Evolutionary conservation across 2,329 filamentous ascomycete species (phyloP), one percentile per base, ranked within the genome.

Genomic region (Fonsecaea nubica): DNA sequence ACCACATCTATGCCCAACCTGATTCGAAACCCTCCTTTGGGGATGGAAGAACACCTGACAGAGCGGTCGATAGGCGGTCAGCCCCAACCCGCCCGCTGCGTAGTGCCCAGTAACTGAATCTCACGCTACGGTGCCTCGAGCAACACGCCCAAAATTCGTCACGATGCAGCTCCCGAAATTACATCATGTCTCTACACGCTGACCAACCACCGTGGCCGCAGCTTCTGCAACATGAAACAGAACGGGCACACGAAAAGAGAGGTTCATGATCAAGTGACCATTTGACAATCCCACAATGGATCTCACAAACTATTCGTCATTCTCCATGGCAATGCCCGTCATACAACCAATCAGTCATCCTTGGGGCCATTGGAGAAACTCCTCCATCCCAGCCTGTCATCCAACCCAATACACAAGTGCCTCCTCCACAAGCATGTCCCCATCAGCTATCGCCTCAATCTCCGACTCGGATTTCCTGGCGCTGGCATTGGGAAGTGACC

Each of bases 211-310:
- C 55, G 56, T 66, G 62, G 54, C 64, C 57, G 58, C 50, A n/a
- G 36, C 30, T 58, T 45, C 42, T 38, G 55, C 54, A 63, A 64
- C 35, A 62, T 69, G 68, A 69, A 69, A 69, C 68, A 64, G 25
- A 36, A 50, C 61, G 67, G 67, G 59, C 58, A 63, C 50, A 68
- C 66, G 65, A 64, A 59, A 64, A 65, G 58, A 38, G 58, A 50
- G 45, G 5, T 36, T 32, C 35, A 30, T 58, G 67, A 64, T 69
- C 67, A 69, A 69, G 59, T 69, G 67, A 69, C 61, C 67, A 64
- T 63, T 48, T 55, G 32, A 56, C 55, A 65, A 65, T 65, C 63
- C 57, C 58, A 53, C 40, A 25, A 25, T 25, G 42, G 58, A 53
- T 53, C 12, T 40, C 45, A 54, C 35, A 32, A 25, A 25, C 15